Evolutionary conservation across 352 stramenopile genomes (phyloP).

Genomic region (Phytopythium aichiense): DNA sequence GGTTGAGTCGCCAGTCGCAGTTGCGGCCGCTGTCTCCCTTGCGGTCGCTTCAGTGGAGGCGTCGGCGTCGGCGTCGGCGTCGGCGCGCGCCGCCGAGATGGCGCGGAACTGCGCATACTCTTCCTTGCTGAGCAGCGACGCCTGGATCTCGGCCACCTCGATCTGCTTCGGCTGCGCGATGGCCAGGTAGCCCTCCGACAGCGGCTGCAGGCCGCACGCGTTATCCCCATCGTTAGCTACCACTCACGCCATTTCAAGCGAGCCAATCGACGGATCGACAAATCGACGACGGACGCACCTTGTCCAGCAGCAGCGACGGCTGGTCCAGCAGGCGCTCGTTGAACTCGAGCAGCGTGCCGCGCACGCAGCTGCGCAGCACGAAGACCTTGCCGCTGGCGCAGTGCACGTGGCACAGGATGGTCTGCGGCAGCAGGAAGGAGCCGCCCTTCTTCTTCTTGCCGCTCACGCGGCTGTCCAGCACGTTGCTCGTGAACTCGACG

Average conservation of each 20-base stretch:
- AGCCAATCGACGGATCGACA: too few species aligned
- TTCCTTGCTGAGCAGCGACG: slow-evolving; percentile 70
- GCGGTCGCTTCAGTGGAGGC: neutral
- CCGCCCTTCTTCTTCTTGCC: slow-evolving; percentile 89
- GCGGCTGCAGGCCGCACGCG: too few species aligned
- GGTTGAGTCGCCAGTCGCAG: neutral
- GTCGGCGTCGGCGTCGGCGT: neutral
- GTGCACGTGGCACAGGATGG: slow-evolving; percentile 60
- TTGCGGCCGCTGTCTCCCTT: too few species aligned
- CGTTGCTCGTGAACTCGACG: slow-evolving; percentile 59
- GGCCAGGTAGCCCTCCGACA: slow-evolving; percentile 74
- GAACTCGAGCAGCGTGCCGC: slow-evolving; percentile 71
- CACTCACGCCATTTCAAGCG: too few species aligned
- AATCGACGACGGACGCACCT: slow-evolving; percentile 13
- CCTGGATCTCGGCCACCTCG: slow-evolving; percentile 78
- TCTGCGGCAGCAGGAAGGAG: slow-evolving; percentile 63
- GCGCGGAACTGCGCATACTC: slow-evolving; percentile 73
- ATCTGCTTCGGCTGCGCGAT: slow-evolving; percentile 81
- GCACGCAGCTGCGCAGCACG: slow-evolving; percentile 76
- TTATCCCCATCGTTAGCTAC: too few species aligned
- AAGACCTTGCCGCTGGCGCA: slow-evolving; percentile 59
- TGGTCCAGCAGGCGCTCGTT: slow-evolving; percentile 62
- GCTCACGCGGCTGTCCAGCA: slow-evolving; percentile 67
- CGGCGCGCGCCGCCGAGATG: slow-evolving; percentile 15
- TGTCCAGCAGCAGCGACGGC: slow-evolving; percentile 59